Percentiles rank a stretch among this genome's conserved stretches.
These are phyloP conservation scores for Tricholoma hemisulphureum DNA, from an alignment of 768 basidiomycete genomes.

Conservation along the genomic window DNA sequence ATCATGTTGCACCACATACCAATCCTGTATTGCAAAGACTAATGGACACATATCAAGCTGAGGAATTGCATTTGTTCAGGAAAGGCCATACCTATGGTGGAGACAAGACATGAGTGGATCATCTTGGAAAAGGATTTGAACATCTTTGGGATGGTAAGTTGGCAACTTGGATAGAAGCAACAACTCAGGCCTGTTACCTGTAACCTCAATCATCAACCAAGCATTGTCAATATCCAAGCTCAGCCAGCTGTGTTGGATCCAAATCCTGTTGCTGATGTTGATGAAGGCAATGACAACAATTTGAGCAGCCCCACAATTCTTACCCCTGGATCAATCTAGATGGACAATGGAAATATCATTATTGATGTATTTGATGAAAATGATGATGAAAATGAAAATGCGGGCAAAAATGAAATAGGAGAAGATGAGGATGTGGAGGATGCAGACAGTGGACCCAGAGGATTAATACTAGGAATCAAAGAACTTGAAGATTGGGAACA, in stretches of 20 bases:
- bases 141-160: conserved; percentile 15
- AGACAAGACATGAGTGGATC: conserved; percentile 8
- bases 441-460: background rate
- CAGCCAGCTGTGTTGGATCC: no score
- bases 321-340: background rate
- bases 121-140: conserved; percentile 11
- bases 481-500: background rate
- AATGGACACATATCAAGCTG: conserved; percentile 14
- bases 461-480: background rate
- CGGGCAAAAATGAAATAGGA: background rate
- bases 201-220: no score
- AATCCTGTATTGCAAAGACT: conserved; percentile 18
- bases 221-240: no score
- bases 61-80: conserved; percentile 19
- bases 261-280: no score
- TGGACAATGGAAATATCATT: background rate
- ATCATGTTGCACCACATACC: conserved; percentile 22
- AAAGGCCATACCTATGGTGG: conserved; percentile 17
- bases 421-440: background rate
- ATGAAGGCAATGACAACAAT: background rate
- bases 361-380: background rate
- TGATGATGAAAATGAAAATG: background rate
- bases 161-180: background rate
- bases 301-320: background rate
- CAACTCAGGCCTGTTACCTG: background rate